Percentiles rank a stretch among this genome's conserved stretches.
These are phyloP conservation scores for Cladophialophora psammophila DNA, from an alignment of 2,329 filamentous ascomycete genomes.

Conservation along the genomic window DNA sequence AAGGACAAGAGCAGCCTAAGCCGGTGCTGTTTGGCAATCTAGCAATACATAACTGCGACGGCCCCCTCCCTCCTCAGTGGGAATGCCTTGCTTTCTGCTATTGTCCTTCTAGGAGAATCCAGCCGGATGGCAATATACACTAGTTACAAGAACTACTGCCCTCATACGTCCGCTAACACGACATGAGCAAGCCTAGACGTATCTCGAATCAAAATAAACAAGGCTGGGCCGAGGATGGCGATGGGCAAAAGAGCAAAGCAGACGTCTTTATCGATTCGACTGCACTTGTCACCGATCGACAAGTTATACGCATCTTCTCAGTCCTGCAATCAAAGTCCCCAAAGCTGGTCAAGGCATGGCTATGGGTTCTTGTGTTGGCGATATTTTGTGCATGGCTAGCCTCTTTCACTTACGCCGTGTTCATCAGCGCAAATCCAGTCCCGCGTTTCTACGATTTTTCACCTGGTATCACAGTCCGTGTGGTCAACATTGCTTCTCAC, in stretches of 20 bases:
- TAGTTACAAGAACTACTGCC: background rate
- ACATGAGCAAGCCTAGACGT: background rate
- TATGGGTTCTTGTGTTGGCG: background rate
- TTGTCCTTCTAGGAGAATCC: background rate
- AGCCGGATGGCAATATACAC: background rate
- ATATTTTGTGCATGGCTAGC: background rate
- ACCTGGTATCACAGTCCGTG: background rate
- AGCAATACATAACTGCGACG: background rate
- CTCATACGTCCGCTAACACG: background rate
- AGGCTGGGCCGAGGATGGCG: background rate
- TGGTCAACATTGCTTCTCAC: constrained; percentile 5
- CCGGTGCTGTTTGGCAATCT: background rate
- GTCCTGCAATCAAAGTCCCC: background rate
- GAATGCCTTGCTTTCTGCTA: background rate
- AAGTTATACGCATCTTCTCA: background rate
- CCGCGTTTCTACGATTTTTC: constrained; percentile 1
- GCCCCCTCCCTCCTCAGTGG: background rate
- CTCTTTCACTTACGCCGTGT: constrained; percentile 1
- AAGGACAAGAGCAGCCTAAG: background rate
- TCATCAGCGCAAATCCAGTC: background rate
- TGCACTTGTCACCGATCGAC: constrained; percentile 1
- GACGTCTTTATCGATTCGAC: background rate
- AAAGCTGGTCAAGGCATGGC: constrained; percentile 1
- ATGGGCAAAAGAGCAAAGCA: background rate
- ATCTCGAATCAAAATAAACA: background rate